Base-by-base conservation (phyloP, 2,329 filamentous ascomycete genomes). In the Monosporascus sp. region DNA sequence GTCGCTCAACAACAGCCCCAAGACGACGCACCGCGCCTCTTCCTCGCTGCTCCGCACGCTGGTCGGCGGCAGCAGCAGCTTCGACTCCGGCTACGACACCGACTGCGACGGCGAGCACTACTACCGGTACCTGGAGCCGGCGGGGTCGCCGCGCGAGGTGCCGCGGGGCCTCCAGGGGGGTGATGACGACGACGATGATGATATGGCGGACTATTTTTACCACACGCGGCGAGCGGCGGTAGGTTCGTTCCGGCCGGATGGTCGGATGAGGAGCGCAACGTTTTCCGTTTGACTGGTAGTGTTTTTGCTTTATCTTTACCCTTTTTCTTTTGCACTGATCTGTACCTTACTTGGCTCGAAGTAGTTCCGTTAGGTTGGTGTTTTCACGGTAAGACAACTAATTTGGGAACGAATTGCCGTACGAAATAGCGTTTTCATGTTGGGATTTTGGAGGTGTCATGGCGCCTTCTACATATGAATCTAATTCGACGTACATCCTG, bases 51-150 rank as follows among this genome's bases (percentile, higher is more conserved):
- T 35, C 14, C 31, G 31, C 31, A 46, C 50, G 5, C 37, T 52
- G 5, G 43, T 9, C 11, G 31, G 49, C 38, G 55, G 51, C 37
- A 47, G 55, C 31, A 20, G 53, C 11, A 38, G 20, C 51, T 35
- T 40, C 3, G 55, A 55, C 37, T 43, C 52, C 16, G 53, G 47
- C 19, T 54, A 54, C 54, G 47, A 19, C 20, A 43, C 50, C 11
- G 50, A 54, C 46, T 26, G 51, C 35, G 51, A 54, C 43, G 51
- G 52, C 7, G 19, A 50, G 20, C 57, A 50, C 46, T 59, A 59
- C 45, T 52, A 50, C 48, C 59, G 59, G 45, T 52, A 50, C 11
- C 48, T 60, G 2, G 58, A 60, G 48, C 57, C 58, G 5, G 22
- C 26, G 5, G 54, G 54, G 7, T 52, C 49, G 48, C 8, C 49